Base-by-base conservation (phyloP, 2,329 filamentous ascomycete genomes). In the Colletotrichum viniferum region DNA sequence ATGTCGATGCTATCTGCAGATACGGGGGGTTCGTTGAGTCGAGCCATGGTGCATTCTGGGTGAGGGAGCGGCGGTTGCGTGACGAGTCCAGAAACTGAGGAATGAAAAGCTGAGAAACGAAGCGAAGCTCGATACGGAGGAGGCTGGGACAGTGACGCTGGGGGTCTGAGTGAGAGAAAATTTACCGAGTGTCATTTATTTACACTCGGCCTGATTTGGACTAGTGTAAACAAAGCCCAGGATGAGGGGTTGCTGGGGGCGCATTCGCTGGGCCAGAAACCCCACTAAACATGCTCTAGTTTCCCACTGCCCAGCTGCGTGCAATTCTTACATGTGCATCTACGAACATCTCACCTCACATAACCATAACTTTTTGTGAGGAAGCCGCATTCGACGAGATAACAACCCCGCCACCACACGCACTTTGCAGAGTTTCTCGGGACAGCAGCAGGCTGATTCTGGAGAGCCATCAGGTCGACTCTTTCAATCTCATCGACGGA, bases 1-100 rank as follows among this genome's bases (percentile, higher is more conserved):
- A 90, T 92, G 82, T 96, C 94, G 79, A 95, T 85, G 82, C 88
- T 92, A 85, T 95, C 94, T 82, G 88, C 89, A 81, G 93, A 90
- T 85, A 89, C 86, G 77, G 92, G 89, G 82, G 91, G 90, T 88
- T 96, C 94, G 86, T 96, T 96, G 79, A 96, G 89, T 86, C 94
- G 91, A 86, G 94, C 94, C 94, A 96, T 96, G 80, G 84, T 83
- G 87, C 87, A 85, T 84, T 78, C 74, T 80, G 68, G 66, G 64
- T 30, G 64, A 64, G 30, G 28, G 56, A 62, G 30, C 36, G 30
- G 63, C 69, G 36, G 55, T 14, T 21, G 43, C 26, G 56, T 65
- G 64, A 65, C 69, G 72, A 65, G 9, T 32, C 63, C 67, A 55
- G 30, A 64, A 48, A 32, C 16, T 62, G 65, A 73, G 60, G 73